These are phyloP conservation scores for Talaromyces adpressus DNA, from an alignment of 495 filamentous ascomycete species.

Conservation along the genomic window DNA sequence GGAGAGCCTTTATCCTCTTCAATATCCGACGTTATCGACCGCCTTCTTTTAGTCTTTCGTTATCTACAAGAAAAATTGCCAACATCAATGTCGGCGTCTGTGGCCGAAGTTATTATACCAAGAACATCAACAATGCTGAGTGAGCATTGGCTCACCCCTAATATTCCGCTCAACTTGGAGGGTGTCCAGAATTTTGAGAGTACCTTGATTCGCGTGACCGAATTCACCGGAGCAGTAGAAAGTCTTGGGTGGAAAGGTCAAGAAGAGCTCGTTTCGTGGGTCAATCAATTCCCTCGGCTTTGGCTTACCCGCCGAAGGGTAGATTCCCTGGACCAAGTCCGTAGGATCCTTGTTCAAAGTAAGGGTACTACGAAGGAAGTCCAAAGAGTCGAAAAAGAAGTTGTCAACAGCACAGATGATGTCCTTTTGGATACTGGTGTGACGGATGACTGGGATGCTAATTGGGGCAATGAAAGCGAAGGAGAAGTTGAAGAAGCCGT, in stretches of 20 bases:
- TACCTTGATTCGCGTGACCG: conserved; percentile 49
- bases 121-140: conserved; percentile 59
- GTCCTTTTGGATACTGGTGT: conserved; percentile 48
- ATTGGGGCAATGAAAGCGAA: conserved; percentile 61
- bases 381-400: conserved; percentile 78
- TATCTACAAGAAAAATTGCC: conserved; percentile 65
- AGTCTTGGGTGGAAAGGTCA: conserved; percentile 60
- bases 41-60: conserved; percentile 53
- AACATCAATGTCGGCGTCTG: conserved; percentile 45
- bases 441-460: conserved; percentile 66
- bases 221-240: conserved; percentile 58
- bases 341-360: conserved; percentile 58
- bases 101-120: conserved; percentile 64
- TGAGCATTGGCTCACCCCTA: conserved; percentile 62
- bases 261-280: conserved; percentile 70
- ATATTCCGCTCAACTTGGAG: conserved; percentile 64
- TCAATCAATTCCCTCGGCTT: conserved; percentile 63
- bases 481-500: conserved; percentile 22
- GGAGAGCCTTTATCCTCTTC: conserved; percentile 20
- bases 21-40: conserved; percentile 24
- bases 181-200: conserved; percentile 64
- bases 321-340: conserved; percentile 63
- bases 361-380: conserved; percentile 57
- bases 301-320: conserved; percentile 87
- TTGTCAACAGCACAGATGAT: conserved; percentile 61